Evolutionary conservation across 345 rosid species (phyloP), one percentile per base, ranked within the genome.

Genomic region (Arabis alpina): DNA sequence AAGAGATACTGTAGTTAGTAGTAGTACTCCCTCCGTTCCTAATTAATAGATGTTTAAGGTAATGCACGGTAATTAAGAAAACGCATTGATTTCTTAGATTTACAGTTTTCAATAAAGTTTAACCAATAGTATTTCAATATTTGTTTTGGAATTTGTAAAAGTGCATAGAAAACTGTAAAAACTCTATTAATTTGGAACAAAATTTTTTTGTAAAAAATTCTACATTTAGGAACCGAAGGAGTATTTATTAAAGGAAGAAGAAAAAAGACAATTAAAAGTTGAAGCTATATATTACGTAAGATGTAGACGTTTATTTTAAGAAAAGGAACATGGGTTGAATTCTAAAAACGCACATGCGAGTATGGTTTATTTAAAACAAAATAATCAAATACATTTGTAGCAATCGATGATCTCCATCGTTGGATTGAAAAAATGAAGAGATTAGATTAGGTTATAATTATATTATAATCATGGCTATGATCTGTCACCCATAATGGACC

Each of bases 401-500:
- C 53, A 34, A 32, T 8, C 6, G 10, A 53, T 10, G 41, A 61
- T 72, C 11, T 63, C 63, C 23, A 44, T 62, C 63, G 70, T 54
- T 54, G 63, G 76, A 48, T 62, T 12, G 57, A 59, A 36, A 36
- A 12, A 42, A 24, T 8, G 52, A 54, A 39, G 76, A 55, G 71
- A 55, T 40, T 52, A 53, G 54, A 53, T 61, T 43, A 10, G 10
- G 37, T 34, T 1, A 34, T 34, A 34, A 34, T 5, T 6, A 34
- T 34, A 34, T 34, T 5, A 34, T 34, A 6, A 34, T 28, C 32
- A 32, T 19, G 23, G 23, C 1, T 32, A 32, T 32, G 66, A 65
- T 57, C 72, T 73, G 77, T 73, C 45, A 64, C 41, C 66, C 37
- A 34, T 6, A 34, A 32, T 50, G 30, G 65, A 65, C 59, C n/a